Evolutionary conservation across 805 yeast species (phyloP).

Genomic region (Candida anglica): DNA sequence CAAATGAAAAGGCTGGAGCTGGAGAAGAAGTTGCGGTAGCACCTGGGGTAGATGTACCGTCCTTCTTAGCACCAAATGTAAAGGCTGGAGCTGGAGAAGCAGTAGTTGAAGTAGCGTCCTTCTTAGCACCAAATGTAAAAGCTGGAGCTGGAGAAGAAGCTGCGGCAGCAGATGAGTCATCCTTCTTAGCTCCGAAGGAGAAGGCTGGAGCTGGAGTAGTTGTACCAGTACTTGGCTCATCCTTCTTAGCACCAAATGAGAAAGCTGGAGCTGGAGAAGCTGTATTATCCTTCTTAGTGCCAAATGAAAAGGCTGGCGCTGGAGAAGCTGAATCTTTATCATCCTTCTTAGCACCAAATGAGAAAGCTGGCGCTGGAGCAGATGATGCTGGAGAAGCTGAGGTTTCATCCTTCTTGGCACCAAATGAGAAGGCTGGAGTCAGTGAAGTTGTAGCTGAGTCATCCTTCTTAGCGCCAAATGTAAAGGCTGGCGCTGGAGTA

Average conservation of each 20-base stretch:
- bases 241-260: slow-evolving; percentile 4
- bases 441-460: not conserved
- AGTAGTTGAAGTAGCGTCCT: too few species aligned
- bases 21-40: too few species aligned
- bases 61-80: slow-evolving; percentile 7
- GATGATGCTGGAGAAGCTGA: too few species aligned
- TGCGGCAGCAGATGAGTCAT: not conserved
- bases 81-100: slow-evolving; percentile 7
- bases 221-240: too few species aligned
- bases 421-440: slow-evolving; percentile 3
- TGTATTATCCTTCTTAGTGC: slow-evolving; percentile 4
- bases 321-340: too few species aligned
- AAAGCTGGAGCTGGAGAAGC: not conserved
- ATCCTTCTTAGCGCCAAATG: slow-evolving; percentile 7
- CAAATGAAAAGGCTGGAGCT: slow-evolving; percentile 9
- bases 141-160: slow-evolving; percentile 2
- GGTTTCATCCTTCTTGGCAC: slow-evolving; percentile 4
- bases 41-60: not conserved
- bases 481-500: slow-evolving; percentile 7
- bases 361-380: slow-evolving; percentile 7
- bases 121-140: slow-evolving; percentile 8
- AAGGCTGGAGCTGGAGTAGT: slow-evolving; percentile 7
- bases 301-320: slow-evolving; percentile 9
- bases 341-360: slow-evolving; percentile 7
- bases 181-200: slow-evolving; percentile 7